Evolutionary conservation across 148 eudicot genomes (phyloP).

Genomic region (Fagopyrum homotropicum): DNA sequence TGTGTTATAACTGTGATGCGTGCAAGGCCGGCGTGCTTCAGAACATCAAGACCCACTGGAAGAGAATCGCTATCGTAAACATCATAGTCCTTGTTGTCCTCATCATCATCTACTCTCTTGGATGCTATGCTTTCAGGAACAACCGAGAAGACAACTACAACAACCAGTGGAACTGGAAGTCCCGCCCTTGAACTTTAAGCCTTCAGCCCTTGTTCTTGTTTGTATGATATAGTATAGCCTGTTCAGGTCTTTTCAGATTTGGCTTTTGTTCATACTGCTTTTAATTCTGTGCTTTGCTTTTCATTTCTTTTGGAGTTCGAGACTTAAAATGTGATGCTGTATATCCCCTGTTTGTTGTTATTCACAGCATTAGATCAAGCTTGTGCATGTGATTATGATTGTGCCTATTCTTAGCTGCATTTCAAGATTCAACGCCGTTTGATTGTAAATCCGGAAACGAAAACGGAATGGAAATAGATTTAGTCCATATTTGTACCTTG

Average conservation of each 20-base stretch:
- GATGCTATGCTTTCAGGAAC: constrained; percentile 93
- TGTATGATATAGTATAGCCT: not conserved
- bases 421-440: not conserved
- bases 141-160: constrained; percentile 54
- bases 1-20: constrained; percentile 73
- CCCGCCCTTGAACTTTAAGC: constrained; percentile 24
- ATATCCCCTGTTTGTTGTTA: not conserved
- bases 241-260: not conserved
- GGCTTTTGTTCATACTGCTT: not conserved
- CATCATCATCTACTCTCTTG: constrained; percentile 76
- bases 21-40: constrained; percentile 92
- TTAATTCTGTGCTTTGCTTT: not conserved
- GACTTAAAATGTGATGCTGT: not conserved
- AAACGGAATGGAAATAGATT: too few species aligned
- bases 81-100: constrained; percentile 63
- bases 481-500: too few species aligned
- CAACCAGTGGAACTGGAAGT: constrained; percentile 39
- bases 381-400: constrained; percentile 3
- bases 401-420: not conserved
- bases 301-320: not conserved
- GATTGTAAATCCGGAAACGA: too few species aligned
- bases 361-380: not conserved
- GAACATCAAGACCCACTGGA: constrained; percentile 83
- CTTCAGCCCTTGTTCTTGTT: not conserved
- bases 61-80: constrained; percentile 68